Percentiles rank a stretch among this genome's conserved stretches.
phyloP scores from a whole-genome alignment of 2,329 filamentous ascomycete species.

The Diaporthe sp. region DNA sequence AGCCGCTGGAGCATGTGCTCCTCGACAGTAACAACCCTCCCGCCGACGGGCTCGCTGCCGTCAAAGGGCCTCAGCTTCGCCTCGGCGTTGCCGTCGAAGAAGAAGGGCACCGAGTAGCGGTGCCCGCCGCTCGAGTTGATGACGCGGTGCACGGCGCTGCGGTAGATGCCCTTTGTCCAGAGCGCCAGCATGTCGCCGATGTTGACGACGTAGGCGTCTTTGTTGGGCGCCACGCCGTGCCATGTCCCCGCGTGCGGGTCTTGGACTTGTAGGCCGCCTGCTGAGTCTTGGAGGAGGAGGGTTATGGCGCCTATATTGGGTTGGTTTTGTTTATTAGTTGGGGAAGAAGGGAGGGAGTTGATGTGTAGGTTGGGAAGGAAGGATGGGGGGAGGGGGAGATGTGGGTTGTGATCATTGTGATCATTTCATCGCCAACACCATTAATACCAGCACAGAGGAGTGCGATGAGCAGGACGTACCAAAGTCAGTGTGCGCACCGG shows the following conservation, averaged over 20 bases:
- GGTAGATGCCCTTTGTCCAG: constrained; percentile 64
- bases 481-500: constrained; percentile 65
- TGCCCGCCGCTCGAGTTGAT: constrained; percentile 61
- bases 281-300: constrained; percentile 62
- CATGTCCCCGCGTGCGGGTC: constrained; percentile 55
- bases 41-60: constrained; percentile 40
- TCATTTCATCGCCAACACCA: neutral
- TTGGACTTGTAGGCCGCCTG: constrained; percentile 63
- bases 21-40: constrained; percentile 42
- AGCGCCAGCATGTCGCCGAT: constrained; percentile 59
- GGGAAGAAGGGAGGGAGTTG: neutral
- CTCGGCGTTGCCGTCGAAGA: constrained; percentile 65
- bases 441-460: neutral
- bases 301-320: constrained; percentile 57
- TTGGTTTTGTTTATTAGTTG: neutral
- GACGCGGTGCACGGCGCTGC: constrained; percentile 64
- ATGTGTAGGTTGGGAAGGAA: neutral
- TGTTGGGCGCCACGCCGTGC: constrained; percentile 55
- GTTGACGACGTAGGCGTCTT: constrained; percentile 62
- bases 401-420: neutral
- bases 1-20: constrained; percentile 47
- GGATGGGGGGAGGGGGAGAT: neutral
- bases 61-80: constrained; percentile 45
- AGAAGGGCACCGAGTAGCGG: constrained; percentile 67
- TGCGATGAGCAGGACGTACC: constrained; percentile 42